Evolutionary conservation across 371 early-diverging fungal species (phyloP), one percentile per base, ranked within the genome.

Genomic region (Mucor lusitanicus): DNA sequence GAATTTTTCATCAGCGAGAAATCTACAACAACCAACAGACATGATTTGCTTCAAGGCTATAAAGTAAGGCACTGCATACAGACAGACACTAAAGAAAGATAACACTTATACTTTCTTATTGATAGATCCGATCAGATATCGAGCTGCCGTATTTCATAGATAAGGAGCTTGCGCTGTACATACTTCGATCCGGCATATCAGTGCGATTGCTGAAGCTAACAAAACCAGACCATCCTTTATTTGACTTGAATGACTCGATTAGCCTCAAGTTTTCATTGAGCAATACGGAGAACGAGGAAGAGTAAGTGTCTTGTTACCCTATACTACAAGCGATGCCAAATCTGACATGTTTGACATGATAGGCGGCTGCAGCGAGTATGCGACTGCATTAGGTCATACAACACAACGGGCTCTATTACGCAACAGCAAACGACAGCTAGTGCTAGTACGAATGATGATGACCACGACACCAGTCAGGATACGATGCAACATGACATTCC

Each of bases 1-100:
- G 87, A 86, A 58, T 85, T 85, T 40, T 86, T 86, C 67, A 72
- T 86, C 42, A 42, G 53, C 37, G 21, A 73, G 68, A 13, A 27
- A 73, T 62, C n/a, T n/a, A n/a, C 32, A 23, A 23, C 17, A 67
- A 71, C 32, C 54, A 58, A 19, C 39, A 58, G 9, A 23, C 21
- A 12, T 25, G 50, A 50, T 50, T 50, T 50, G 21, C 28, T 55
- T 32, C 32, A 55, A 17, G 32, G 28, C 0, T 55, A 55, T 19
- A 28, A 32, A 32, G 32, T 55, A 58, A 58, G 35, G 11, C 21
- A 25, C 35, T 1, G 2, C 6, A 12, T 30, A 32, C 32, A 32
- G 11, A 6, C 25, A 37, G 37, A 3, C 6, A 3, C 6, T 9
- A 21, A 12, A 3, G 15, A 58, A 23, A 32, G 17, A 3, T 30